Base-by-base conservation (phyloP, 805 yeast species). In the Ogataea nitratoaversa region DNA sequence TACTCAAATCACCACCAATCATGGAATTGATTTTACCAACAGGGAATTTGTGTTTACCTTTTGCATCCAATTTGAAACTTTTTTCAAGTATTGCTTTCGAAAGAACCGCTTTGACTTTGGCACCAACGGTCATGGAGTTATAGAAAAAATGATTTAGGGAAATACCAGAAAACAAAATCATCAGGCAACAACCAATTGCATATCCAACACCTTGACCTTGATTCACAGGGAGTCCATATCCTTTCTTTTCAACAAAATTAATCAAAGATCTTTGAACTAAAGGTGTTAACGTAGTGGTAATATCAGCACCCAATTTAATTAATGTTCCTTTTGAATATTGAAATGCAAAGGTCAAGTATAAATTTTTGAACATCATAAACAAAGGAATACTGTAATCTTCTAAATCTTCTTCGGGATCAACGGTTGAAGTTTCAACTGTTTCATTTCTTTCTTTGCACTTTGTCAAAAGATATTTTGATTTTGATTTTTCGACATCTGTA, bases 1-100 rank as follows among this genome's bases (percentile, higher is more conserved):
- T 76, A 24, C 87, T 72, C 32, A 88, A 65, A 59, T 89, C 96
- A 0, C 95, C 79, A 41, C 90, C 84, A 65, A 88, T 78, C 56
- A 88, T 63, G 11, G 88, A 79, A 28, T 91, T 85, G 41, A 89
- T 72, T 45, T 78, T 80, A 41, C 93, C 86, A 28, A 76, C 70
- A 1, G 95, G 80, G 54, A 67, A 86, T 43, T 71, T 66, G 51
- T 79, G 81, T 36, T 71, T 76, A 5, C 90, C 78, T 38, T 67
- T 70, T 8, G 79, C 72, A 41, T 81, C 78, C 30, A 88, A 67
- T 37, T 60, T 67, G 51, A 84, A 76, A 13, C 87, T 68, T 58
- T 88, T 88, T 35, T 75, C 76, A 44, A 84, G 68, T 16, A 86
- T 66, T 7, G 82, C 78, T 41, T 82, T 78, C 3, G 86, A 83